phyloP scores from a whole-genome alignment of 306 rosid genomes.

The Ammopiptanthus mongolicus region DNA sequence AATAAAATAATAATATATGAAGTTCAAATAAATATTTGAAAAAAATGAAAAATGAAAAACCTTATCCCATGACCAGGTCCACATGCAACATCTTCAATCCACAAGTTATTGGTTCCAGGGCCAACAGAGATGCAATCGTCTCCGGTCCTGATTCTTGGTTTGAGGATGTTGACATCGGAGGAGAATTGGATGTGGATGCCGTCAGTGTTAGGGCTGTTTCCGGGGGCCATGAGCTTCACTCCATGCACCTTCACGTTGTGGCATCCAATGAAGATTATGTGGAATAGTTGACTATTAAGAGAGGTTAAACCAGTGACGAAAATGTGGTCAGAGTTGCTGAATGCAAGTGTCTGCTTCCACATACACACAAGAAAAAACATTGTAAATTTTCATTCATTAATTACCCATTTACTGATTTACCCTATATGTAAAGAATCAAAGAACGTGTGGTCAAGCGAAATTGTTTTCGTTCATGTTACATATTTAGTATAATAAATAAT shows the following conservation, averaged over 20 bases:
- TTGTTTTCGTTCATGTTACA: not conserved
- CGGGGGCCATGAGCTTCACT: slow-evolving; percentile 26
- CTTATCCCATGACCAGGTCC: slow-evolving; percentile 77
- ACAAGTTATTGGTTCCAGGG: slow-evolving; percentile 47
- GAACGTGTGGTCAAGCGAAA: not conserved
- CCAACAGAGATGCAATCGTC: slow-evolving; percentile 64
- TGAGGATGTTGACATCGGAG: slow-evolving; percentile 23
- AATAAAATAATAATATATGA: not conserved
- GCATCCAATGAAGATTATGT: slow-evolving; percentile 35
- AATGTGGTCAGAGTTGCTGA: slow-evolving; percentile 38
- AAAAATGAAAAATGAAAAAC: slow-evolving; percentile 21
- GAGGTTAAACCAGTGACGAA: slow-evolving; percentile 33
- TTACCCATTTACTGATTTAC: too few relatives aligned
- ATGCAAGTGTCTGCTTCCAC: slow-evolving; percentile 45
- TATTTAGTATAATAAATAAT: too few relatives aligned
- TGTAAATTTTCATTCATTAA: not conserved
- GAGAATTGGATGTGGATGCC: slow-evolving; percentile 64
- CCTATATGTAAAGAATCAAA: not conserved
- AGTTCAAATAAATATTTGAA: too few relatives aligned
- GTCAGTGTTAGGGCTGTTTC: slow-evolving; percentile 60
- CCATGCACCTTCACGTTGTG: slow-evolving; percentile 33
- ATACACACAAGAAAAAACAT: not conserved
- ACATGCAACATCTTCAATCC: slow-evolving; percentile 47
- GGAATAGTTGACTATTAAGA: slow-evolving; percentile 48
- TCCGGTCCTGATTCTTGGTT: slow-evolving; percentile 44